These are phyloP conservation scores for Phlyctochytrium bullatum DNA, from an alignment of 192 early-diverging fungal species.

Conservation along the genomic window DNA sequence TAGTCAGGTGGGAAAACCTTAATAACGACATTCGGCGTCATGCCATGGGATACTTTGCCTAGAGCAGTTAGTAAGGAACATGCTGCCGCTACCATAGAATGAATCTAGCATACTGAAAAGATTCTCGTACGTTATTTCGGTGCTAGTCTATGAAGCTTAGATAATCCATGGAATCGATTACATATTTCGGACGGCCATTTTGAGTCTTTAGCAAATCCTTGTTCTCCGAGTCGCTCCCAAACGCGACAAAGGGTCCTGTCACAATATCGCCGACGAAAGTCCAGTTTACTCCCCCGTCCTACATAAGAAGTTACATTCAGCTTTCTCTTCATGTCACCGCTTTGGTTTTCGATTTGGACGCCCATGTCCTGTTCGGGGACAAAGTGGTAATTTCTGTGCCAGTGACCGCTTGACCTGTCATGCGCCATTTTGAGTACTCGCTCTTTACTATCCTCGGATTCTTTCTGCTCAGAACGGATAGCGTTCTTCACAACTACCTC, in stretches of 20 bases:
- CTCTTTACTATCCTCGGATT: background rate
- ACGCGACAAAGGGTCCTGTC: conserved; percentile 53
- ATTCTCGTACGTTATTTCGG: background rate
- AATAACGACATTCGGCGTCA: no score
- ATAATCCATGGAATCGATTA: background rate
- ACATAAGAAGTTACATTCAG: background rate
- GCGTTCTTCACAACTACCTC: conserved; percentile 8
- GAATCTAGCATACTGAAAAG: background rate
- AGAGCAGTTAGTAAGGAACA: no score
- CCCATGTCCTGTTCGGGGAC: background rate
- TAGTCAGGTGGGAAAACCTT: background rate
- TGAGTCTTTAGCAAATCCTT: conserved; percentile 41
- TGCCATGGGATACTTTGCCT: no score
- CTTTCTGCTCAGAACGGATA: background rate
- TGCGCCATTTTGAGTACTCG: background rate
- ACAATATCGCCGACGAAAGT: conserved; percentile 56
- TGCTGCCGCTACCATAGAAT: background rate
- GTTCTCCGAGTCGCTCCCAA: conserved; percentile 46
- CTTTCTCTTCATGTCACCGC: background rate
- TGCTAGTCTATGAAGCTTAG: background rate
- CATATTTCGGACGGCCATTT: conserved; percentile 41
- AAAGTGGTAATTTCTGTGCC: background rate
- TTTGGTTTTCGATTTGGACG: background rate
- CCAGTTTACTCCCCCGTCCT: conserved; percentile 43
- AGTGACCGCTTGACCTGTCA: background rate